Percentiles rank a stretch among this genome's conserved stretches.
Evolutionary conservation across 345 rosid genomes (phyloP).

Genomic region (Turnera subulata): DNA sequence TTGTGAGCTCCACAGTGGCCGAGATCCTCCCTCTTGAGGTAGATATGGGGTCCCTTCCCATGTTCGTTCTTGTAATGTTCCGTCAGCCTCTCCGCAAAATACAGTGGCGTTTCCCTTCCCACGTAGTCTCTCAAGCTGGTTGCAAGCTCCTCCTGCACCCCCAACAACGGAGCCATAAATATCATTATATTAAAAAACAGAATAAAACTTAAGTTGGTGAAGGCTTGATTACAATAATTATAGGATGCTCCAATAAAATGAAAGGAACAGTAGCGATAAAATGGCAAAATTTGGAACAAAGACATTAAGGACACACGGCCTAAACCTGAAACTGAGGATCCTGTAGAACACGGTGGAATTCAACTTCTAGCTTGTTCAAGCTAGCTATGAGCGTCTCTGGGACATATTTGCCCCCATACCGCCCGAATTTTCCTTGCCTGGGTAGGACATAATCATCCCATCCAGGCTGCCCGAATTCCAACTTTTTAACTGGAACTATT

Average conservation of each 20-base stretch:
- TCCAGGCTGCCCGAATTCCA: not conserved
- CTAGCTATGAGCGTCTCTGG: conserved; percentile 59
- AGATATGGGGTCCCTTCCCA: conserved; percentile 68
- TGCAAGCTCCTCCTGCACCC: conserved; percentile 51
- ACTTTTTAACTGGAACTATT: not conserved
- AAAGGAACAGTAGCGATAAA: not conserved
- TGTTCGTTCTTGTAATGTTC: conserved; percentile 52
- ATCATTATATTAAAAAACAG: not conserved
- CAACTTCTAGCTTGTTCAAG: conserved; percentile 54
- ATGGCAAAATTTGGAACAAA: not conserved
- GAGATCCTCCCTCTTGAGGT: conserved; percentile 82
- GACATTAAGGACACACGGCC: not conserved
- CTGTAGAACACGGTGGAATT: conserved; percentile 36
- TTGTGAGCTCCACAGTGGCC: conserved; percentile 76
- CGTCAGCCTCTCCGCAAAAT: conserved; percentile 63
- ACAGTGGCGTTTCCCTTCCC: conserved; percentile 80
- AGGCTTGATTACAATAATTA: not conserved
- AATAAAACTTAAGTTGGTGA: not conserved
- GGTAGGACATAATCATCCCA: not conserved
- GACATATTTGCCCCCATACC: conserved; percentile 76
- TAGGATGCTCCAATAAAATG: not conserved
- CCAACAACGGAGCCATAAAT: not conserved
- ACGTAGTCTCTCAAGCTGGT: conserved; percentile 65
- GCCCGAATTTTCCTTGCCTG: conserved; percentile 48
- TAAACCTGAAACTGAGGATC: conserved; percentile 68